A percentile compares a stretch with the other conserved stretches of the same genome.
Conservation (phyloP, 306 rosid species). For the Cyclanthera cordifolia region DNA sequence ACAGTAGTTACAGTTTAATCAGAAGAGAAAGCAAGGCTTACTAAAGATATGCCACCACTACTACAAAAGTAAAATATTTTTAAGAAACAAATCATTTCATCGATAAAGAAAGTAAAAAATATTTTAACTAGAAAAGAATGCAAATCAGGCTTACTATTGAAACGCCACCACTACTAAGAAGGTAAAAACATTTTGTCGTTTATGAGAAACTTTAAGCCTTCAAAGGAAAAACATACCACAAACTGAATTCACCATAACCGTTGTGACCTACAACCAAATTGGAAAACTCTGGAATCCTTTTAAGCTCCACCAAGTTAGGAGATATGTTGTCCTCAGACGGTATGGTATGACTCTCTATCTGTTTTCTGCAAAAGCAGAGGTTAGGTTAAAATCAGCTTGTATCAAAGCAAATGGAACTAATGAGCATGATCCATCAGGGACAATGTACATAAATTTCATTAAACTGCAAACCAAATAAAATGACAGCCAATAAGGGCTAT, state of each 20-base stretch:
- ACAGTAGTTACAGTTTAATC: neutral
- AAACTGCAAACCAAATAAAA: neutral
- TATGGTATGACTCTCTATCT: constrained; percentile 28
- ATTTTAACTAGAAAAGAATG: neutral
- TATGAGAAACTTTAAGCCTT: neutral
- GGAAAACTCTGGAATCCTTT: constrained; percentile 53
- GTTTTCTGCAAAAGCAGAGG: constrained; percentile 45
- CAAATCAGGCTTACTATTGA: neutral
- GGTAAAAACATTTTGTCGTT: no score
- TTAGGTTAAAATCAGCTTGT: constrained; percentile 14
- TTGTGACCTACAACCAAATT: constrained; percentile 54
- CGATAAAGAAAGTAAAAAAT: no score
- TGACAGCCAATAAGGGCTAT: neutral
- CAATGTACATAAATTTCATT: neutral
- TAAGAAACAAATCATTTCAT: no score
- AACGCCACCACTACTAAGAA: neutral
- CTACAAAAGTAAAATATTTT: no score
- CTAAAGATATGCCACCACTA: no score
- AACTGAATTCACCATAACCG: constrained; percentile 58
- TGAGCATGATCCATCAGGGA: neutral
- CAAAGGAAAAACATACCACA: constrained; percentile 46
- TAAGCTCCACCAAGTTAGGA: constrained; percentile 70
- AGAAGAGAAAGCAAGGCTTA: no score
- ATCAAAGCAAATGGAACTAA: neutral
- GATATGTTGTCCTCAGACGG: constrained; percentile 42